phyloP scores from a whole-genome alignment of 331 rosid genomes.

The Quercus phellos region DNA sequence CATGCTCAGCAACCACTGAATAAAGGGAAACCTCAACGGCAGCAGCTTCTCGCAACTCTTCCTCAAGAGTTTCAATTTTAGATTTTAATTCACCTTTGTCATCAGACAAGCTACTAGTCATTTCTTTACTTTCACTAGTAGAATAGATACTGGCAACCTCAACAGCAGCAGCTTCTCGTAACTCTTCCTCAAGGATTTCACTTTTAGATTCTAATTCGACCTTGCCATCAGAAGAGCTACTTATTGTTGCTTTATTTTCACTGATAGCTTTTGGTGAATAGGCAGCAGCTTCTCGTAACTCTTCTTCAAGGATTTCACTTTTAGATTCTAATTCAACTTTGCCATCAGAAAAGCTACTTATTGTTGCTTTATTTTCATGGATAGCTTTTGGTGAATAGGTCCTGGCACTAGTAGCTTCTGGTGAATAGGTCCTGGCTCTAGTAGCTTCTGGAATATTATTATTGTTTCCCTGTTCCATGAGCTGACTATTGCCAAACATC shows the following conservation, averaged over 20 bases:
- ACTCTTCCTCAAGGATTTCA: slow-evolving; percentile 69
- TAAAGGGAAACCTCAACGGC: slow-evolving; percentile 75
- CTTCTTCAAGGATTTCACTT: slow-evolving; percentile 66
- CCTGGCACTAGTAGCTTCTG: slow-evolving; percentile 14
- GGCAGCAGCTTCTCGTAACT: slow-evolving; percentile 82
- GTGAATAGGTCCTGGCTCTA: slow-evolving; percentile 2
- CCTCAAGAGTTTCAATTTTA: slow-evolving; percentile 62
- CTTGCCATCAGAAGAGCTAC: not conserved
- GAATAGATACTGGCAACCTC: slow-evolving; percentile 39
- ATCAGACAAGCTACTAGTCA: slow-evolving; percentile 13
- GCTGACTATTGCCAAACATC: slow-evolving; percentile 23
- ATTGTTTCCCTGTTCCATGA: slow-evolving; percentile 30
- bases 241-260: slow-evolving; percentile 9
- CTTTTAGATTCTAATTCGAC: slow-evolving; percentile 45
- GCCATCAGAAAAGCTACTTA: not conserved
- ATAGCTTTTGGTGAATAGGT: not conserved
- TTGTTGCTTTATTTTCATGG: slow-evolving; percentile 11
- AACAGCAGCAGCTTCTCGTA: slow-evolving; percentile 79
- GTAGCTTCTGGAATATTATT: slow-evolving; percentile 17
- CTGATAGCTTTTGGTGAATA: not conserved
- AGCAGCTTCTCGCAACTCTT: slow-evolving; percentile 85
- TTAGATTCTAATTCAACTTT: slow-evolving; percentile 38
- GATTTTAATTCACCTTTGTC: slow-evolving; percentile 39
- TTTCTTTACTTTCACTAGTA: slow-evolving; percentile 8
- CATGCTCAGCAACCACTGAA: slow-evolving; percentile 80